Evolutionary conservation across 2,329 filamentous ascomycete genomes (phyloP).

Genomic region (Cadophora malorum): DNA sequence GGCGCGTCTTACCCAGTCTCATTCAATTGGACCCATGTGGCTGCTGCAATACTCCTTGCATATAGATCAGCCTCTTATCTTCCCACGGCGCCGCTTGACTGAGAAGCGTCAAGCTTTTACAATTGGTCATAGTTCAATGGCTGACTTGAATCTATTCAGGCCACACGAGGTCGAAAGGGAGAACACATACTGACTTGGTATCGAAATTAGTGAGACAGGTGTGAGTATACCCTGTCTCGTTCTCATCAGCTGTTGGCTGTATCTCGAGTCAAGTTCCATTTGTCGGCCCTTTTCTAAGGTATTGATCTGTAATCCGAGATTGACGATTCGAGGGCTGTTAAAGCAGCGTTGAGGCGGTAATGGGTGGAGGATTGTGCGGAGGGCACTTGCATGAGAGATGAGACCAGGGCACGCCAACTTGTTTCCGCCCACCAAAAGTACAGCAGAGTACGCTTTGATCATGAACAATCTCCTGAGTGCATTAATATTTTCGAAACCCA

Average conservation of each 20-base stretch:
- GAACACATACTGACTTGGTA: too few relatives aligned
- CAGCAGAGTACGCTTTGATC: neutral
- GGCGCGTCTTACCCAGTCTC: too few relatives aligned
- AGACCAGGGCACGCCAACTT: conserved; percentile 2
- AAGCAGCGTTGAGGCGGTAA: neutral
- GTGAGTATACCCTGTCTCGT: too few relatives aligned
- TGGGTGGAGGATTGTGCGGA: neutral
- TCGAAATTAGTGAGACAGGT: too few relatives aligned
- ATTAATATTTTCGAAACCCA: neutral
- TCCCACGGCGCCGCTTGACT: neutral
- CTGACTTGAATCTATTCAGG: neutral
- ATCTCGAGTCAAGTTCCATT: neutral
- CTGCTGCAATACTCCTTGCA: neutral
- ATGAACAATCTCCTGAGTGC: neutral
- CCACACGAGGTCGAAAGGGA: neutral
- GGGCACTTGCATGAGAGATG: neutral
- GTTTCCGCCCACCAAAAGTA: neutral
- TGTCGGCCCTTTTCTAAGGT: neutral
- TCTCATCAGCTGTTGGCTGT: too few relatives aligned
- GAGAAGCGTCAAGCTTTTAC: neutral
- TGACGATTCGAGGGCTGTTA: neutral
- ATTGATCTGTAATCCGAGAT: neutral
- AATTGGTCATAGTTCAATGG: neutral
- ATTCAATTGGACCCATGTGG: neutral
- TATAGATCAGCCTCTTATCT: neutral